Evolutionary conservation across 352 stramenopile genomes (phyloP).

Genomic region (Phytophthora niederhauseri): DNA sequence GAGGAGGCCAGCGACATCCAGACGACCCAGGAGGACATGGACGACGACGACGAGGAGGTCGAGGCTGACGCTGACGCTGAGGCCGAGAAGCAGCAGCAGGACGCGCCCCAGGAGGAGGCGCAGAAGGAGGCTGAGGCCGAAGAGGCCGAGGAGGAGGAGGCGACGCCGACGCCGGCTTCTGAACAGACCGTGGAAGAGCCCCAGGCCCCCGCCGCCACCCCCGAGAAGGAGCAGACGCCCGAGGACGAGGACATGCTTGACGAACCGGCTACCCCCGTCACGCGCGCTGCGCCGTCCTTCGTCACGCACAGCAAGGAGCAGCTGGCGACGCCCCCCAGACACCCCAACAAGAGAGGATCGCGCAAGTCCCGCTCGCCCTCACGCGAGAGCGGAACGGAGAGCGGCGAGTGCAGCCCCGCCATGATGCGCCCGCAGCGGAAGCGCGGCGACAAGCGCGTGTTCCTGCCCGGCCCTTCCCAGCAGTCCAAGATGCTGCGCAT

Average conservation of each 20-base stretch:
- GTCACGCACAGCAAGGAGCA: conserved; percentile 23
- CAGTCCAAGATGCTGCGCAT: conserved; percentile 58
- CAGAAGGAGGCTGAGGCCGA: conserved; percentile 6
- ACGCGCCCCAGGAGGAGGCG: conserved; percentile 13
- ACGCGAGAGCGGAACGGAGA: conserved; percentile 32
- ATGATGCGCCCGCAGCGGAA: conserved; percentile 42
- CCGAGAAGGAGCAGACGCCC: conserved; percentile 21
- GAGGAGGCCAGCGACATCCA: conserved; percentile 26
- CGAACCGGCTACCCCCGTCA: conserved; percentile 15
- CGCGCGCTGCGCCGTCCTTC: conserved; percentile 22
- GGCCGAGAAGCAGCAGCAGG: conserved; percentile 20
- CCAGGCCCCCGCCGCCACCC: conserved; percentile 15
- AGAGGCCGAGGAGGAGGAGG: neutral
- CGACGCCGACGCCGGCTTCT: neutral
- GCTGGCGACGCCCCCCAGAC: conserved; percentile 13
- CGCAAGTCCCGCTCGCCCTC: conserved; percentile 33
- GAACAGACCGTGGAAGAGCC: conserved; percentile 8
- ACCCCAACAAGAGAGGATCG: conserved; percentile 20
- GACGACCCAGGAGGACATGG: conserved; percentile 36
- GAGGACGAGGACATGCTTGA: conserved; percentile 34
- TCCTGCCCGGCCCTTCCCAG: conserved; percentile 48
- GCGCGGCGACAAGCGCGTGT: conserved; percentile 52
- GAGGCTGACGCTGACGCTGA: neutral
- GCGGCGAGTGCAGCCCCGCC: conserved; percentile 35
- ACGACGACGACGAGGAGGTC: conserved; percentile 27